A percentile compares a stretch with the other conserved stretches of the same genome.
phyloP scores from a whole-genome alignment of 257 asterid genomes.

The Nicotiana paniculata region DNA sequence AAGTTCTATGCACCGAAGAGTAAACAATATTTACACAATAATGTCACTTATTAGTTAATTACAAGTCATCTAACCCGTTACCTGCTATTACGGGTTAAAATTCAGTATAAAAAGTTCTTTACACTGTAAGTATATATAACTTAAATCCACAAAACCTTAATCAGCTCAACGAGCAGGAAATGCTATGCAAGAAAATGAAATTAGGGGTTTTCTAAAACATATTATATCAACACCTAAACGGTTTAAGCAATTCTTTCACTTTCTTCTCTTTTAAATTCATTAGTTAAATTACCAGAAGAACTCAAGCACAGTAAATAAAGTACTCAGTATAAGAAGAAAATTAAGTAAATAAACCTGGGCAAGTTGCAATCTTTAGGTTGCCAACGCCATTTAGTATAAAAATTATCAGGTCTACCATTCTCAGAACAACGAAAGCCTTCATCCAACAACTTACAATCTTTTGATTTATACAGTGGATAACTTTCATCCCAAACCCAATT shows the following conservation, averaged over 20 bases:
- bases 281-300: not conserved
- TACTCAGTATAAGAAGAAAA: not conserved
- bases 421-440: slow-evolving; percentile 66
- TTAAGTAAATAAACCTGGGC: slow-evolving; percentile 52
- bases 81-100: too few relatives aligned
- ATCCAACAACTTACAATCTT: slow-evolving; percentile 62
- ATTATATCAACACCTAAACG: not conserved
- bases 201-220: not conserved
- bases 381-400: slow-evolving; percentile 88
- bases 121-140: too few relatives aligned
- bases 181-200: not conserved
- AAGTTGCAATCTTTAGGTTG: slow-evolving; percentile 74
- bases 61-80: too few relatives aligned
- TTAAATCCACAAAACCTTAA: not conserved
- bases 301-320: not conserved
- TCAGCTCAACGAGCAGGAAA: not conserved
- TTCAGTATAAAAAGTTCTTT: too few relatives aligned
- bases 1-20: too few relatives aligned
- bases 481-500: slow-evolving; percentile 83
- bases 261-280: not conserved
- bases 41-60: too few relatives aligned
- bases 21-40: too few relatives aligned
- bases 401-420: slow-evolving; percentile 70
- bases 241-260: not conserved
- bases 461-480: slow-evolving; percentile 62